Evolutionary conservation across 2,329 filamentous ascomycete species (phyloP).

Genomic region (Pyrenophora seminiperda): DNA sequence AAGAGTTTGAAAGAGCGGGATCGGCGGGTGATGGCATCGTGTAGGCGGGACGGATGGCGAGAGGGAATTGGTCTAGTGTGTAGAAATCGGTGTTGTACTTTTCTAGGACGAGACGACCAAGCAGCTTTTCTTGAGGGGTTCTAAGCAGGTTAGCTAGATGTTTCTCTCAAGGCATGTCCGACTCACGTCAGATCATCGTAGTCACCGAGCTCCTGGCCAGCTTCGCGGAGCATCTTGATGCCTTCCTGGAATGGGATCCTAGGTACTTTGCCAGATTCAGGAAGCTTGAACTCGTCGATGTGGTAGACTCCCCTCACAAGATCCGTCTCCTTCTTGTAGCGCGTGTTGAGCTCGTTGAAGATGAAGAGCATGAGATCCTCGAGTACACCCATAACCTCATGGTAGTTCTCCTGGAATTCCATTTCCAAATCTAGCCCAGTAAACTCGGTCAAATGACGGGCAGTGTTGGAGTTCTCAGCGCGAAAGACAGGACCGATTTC

Average conservation of each 20-base stretch:
- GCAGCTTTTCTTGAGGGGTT: constrained; percentile 84
- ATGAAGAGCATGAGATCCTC: constrained; percentile 78
- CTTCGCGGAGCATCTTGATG: constrained; percentile 75
- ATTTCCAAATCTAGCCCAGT: constrained; percentile 89
- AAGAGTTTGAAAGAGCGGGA: constrained; percentile 62
- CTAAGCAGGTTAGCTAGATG: constrained; percentile 28
- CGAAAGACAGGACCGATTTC: constrained; percentile 82
- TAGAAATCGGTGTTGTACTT: constrained; percentile 98
- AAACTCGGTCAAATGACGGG: constrained; percentile 86
- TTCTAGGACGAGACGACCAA: constrained; percentile 81
- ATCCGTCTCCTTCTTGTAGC: constrained; percentile 73
- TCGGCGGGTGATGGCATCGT: constrained; percentile 69
- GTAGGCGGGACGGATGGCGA: constrained; percentile 87
- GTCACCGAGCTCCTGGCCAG: constrained; percentile 76
- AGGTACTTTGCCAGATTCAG: constrained; percentile 73
- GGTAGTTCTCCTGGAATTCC: constrained; percentile 80
- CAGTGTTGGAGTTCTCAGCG: constrained; percentile 85
- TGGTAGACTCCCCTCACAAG: constrained; percentile 72
- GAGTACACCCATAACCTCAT: constrained; percentile 73
- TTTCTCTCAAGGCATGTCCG: background rate
- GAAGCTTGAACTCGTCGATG: constrained; percentile 78
- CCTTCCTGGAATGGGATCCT: constrained; percentile 79
- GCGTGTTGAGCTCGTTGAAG: constrained; percentile 72
- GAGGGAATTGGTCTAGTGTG: constrained; percentile 94
- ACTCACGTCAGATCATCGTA: constrained; percentile 72